Evolutionary conservation across 805 yeast genomes (phyloP).

Genomic region (Metschnikowia lachancei): DNA sequence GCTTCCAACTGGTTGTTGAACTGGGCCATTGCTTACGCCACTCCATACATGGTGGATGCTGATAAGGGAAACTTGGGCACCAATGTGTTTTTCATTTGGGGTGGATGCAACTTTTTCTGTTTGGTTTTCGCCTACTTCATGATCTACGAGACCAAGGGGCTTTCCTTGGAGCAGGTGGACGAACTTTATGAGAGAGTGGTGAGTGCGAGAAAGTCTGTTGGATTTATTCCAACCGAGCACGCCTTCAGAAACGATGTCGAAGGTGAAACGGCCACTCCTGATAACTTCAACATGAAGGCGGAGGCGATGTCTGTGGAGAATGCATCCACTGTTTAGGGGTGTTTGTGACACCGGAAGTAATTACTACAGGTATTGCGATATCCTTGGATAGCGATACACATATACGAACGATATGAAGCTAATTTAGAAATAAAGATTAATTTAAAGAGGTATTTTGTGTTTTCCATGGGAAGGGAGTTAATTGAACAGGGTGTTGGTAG

Average conservation of each 20-base stretch:
- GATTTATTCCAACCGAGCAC: conserved; percentile 34
- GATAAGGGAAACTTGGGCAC: conserved; percentile 41
- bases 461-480: no score
- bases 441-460: no score
- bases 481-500: no score
- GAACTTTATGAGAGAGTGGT: conserved; percentile 36
- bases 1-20: conserved; percentile 45
- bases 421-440: no score
- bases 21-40: conserved; percentile 42
- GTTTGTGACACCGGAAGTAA: no score
- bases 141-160: conserved; percentile 42
- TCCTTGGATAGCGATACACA: no score
- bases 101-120: conserved; percentile 38
- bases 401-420: conserved; percentile 6
- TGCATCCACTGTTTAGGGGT: conserved; percentile 21
- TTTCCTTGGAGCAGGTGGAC: conserved; percentile 42
- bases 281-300: conserved; percentile 22
- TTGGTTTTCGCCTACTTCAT: conserved; percentile 31
- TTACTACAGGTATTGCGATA: no score
- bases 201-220: conserved; percentile 33
- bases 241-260: conserved; percentile 32
- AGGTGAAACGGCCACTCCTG: conserved; percentile 11
- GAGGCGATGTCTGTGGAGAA: conserved; percentile 29
- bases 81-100: conserved; percentile 44
- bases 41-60: conserved; percentile 41